A percentile compares a stretch with the other conserved stretches of the same genome.
These are phyloP conservation scores for Penicillium lagena DNA, from an alignment of 495 filamentous ascomycete species.

Conservation along the genomic window DNA sequence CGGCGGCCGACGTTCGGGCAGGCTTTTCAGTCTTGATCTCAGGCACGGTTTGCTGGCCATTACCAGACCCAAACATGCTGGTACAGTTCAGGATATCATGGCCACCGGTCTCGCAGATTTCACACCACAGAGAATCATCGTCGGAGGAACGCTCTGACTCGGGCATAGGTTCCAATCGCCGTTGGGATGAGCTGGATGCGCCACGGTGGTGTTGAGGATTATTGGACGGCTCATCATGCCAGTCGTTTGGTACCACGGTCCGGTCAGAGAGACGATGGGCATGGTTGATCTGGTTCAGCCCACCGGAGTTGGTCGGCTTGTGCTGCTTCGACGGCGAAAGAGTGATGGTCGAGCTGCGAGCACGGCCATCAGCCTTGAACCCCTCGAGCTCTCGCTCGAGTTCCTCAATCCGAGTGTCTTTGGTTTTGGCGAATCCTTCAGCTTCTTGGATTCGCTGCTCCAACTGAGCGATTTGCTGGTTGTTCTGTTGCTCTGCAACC, in stretches of 20 bases:
- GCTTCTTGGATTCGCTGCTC: conserved; percentile 75
- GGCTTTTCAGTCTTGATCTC: conserved; percentile 12
- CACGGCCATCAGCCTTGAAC: conserved; percentile 31
- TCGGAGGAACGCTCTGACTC: conserved; percentile 70
- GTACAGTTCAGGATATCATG: conserved; percentile 93
- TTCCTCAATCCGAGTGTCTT: conserved; percentile 75
- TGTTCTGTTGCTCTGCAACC: conserved; percentile 19
- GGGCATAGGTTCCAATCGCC: conserved; percentile 49
- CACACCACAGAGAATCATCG: conserved; percentile 83
- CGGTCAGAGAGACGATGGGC: conserved; percentile 40
- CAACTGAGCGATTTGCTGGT: conserved; percentile 38
- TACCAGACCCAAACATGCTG: conserved; percentile 63
- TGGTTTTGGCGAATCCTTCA: conserved; percentile 60
- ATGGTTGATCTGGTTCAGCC: conserved; percentile 22
- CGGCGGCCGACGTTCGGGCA: conserved; percentile 10
- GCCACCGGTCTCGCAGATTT: conserved; percentile 89
- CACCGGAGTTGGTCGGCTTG: conserved; percentile 30
- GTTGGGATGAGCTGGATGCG: conserved; percentile 25
- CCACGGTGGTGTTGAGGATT: conserved; percentile 29
- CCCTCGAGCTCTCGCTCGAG: conserved; percentile 80
- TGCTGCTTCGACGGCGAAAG: conserved; percentile 26
- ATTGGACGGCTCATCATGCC: conserved; percentile 27
- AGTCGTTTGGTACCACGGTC: conserved; percentile 39
- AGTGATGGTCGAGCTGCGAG: conserved; percentile 40
- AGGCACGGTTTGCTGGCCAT: conserved; percentile 16